These are phyloP conservation scores for Sarcomyxa edulis DNA, from an alignment of 768 basidiomycete genomes.

Conservation along the genomic window DNA sequence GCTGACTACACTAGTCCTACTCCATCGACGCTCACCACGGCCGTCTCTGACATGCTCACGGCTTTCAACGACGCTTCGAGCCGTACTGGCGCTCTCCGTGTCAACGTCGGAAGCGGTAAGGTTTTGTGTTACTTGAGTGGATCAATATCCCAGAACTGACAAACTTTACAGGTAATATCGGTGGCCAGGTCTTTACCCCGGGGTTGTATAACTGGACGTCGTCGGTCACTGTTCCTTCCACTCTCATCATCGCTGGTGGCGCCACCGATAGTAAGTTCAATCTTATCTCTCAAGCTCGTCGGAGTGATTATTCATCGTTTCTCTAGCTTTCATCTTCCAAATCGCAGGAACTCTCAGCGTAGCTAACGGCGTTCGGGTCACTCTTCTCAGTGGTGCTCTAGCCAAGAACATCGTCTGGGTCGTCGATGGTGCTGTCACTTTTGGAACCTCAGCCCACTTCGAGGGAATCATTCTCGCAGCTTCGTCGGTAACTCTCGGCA, in stretches of 20 bases:
- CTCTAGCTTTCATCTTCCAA: slow-evolving; percentile 17
- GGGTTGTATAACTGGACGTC: slow-evolving; percentile 16
- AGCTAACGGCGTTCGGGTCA: slow-evolving; percentile 6
- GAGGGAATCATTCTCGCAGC: slow-evolving; percentile 14
- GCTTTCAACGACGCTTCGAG: slow-evolving; percentile 14
- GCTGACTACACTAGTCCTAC: slow-evolving; percentile 15
- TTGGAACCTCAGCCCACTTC: slow-evolving; percentile 10
- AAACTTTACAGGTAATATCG: slow-evolving; percentile 11
- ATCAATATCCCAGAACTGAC: no score
- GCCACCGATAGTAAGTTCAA: slow-evolving; percentile 8
- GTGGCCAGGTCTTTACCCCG: slow-evolving; percentile 13
- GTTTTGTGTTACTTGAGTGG: no score
- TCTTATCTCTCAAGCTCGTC: slow-evolving; percentile 1
- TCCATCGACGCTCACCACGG: slow-evolving; percentile 13
- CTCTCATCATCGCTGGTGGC: slow-evolving; percentile 7
- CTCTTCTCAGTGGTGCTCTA: slow-evolving; percentile 14
- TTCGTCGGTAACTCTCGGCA: slow-evolving; percentile 10
- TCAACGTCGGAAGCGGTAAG: slow-evolving; percentile 13
- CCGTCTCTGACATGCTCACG: slow-evolving; percentile 16
- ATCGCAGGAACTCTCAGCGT: slow-evolving; percentile 11
- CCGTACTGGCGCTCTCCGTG: no score
- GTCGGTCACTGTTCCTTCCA: slow-evolving; percentile 10
- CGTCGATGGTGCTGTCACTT: slow-evolving; percentile 9
- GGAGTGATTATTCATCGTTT: not conserved
- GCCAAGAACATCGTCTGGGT: slow-evolving; percentile 16